Conservation (phyloP, 345 rosid genomes). For the Psidium guajava region DNA sequence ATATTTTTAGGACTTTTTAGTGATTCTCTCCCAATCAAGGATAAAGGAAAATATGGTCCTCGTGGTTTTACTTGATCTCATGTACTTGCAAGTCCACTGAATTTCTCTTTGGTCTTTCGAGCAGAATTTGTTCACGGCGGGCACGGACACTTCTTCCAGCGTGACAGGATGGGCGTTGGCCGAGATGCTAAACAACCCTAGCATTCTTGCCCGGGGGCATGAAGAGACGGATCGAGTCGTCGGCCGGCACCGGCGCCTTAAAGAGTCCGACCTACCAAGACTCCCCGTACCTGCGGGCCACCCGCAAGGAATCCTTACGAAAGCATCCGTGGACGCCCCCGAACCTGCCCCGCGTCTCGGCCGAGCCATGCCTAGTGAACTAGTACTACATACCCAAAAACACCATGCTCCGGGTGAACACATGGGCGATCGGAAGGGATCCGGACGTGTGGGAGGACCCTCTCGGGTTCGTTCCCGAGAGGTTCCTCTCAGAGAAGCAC, state of each 20-base stretch:
- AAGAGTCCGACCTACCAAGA: slow-evolving; percentile 26
- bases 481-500: too few relatives aligned
- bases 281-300: slow-evolving; percentile 36
- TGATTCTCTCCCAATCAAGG: too few relatives aligned
- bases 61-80: background rate
- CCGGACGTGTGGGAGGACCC: slow-evolving; percentile 43
- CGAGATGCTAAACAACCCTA: slow-evolving; percentile 34
- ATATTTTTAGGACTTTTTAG: too few relatives aligned
- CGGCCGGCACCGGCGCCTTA: slow-evolving; percentile 27
- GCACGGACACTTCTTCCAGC: slow-evolving; percentile 59
- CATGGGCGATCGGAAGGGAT: slow-evolving; percentile 64
- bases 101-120: background rate
- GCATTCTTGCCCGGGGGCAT: background rate
- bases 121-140: slow-evolving; percentile 51
- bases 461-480: too few relatives aligned
- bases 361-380: slow-evolving; percentile 19
- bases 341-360: slow-evolving; percentile 30
- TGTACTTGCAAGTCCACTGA: background rate
- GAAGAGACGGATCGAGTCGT: background rate
- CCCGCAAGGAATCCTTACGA: slow-evolving; percentile 42
- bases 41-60: background rate
- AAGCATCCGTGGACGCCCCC: slow-evolving; percentile 53
- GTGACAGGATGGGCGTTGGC: slow-evolving; percentile 46
- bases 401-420: slow-evolving; percentile 35
- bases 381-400: slow-evolving; percentile 38